A percentile compares a stretch with the other conserved stretches of the same genome.
Evolutionary conservation across 2,329 filamentous ascomycete species (phyloP).

Genomic region (Aspergillus hiratsukae): DNA sequence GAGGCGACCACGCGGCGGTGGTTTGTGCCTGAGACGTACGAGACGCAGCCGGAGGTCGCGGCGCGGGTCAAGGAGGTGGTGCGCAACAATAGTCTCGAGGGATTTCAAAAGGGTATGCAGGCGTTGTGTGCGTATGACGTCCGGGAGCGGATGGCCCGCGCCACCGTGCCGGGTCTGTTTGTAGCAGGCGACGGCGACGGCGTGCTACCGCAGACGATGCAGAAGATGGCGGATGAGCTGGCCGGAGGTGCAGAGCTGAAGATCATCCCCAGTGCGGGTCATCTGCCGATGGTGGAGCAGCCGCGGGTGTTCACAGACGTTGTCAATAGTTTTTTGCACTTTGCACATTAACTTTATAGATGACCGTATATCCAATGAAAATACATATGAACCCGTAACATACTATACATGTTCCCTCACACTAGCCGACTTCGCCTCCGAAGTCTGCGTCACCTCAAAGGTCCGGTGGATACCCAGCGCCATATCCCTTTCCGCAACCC

Average conservation of each 20-base stretch:
- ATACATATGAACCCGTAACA: background rate
- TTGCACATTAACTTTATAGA: background rate
- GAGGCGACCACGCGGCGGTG: slow-evolving; percentile 68
- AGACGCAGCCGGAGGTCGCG: slow-evolving; percentile 46
- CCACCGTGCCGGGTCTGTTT: slow-evolving; percentile 51
- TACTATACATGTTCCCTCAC: slow-evolving; percentile 18
- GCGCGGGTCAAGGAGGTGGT: slow-evolving; percentile 65
- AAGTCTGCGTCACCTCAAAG: slow-evolving; percentile 26
- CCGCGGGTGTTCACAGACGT: slow-evolving; percentile 63
- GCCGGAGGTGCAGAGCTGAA: slow-evolving; percentile 58
- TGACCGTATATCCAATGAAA: too few species aligned
- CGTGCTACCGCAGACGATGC: slow-evolving; percentile 74
- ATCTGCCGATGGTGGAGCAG: slow-evolving; percentile 79
- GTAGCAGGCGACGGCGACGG: slow-evolving; percentile 71
- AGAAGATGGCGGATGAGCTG: slow-evolving; percentile 60
- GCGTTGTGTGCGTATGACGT: slow-evolving; percentile 51
- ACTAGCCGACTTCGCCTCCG: slow-evolving; percentile 6
- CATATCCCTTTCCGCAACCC: too few species aligned
- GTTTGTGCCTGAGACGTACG: slow-evolving; percentile 63
- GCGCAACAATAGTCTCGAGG: slow-evolving; percentile 61
- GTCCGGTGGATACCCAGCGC: slow-evolving; percentile 26
- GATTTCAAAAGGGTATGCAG: slow-evolving; percentile 78
- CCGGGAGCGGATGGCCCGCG: slow-evolving; percentile 37
- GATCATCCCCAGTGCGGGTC: slow-evolving; percentile 66
- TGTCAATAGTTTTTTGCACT: slow-evolving; percentile 53